Evolutionary conservation across 805 yeast genomes (phyloP).

Genomic region (Starmerella geochares): DNA sequence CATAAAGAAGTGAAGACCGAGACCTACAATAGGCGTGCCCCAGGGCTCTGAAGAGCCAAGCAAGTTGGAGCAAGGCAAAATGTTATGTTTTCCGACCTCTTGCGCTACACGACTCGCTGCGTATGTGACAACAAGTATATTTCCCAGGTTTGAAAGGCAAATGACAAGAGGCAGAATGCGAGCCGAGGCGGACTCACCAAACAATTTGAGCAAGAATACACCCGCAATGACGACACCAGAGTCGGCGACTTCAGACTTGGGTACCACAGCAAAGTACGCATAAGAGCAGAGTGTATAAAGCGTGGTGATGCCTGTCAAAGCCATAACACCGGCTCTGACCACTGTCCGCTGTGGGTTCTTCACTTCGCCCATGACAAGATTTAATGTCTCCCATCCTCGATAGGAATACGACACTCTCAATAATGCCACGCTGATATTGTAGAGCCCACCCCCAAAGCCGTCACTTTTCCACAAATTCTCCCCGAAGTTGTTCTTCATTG

Average conservation of each 20-base stretch:
- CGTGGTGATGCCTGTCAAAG: slow-evolving; percentile 43
- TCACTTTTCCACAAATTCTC: slow-evolving; percentile 35
- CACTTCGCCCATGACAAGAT: slow-evolving; percentile 51
- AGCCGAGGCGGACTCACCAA: slow-evolving; percentile 46
- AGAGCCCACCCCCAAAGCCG: slow-evolving; percentile 38
- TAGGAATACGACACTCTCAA: slow-evolving; percentile 53
- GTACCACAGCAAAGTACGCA: slow-evolving; percentile 48
- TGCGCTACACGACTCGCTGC: slow-evolving; percentile 52
- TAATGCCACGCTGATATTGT: slow-evolving; percentile 47
- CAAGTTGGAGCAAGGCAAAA: slow-evolving; percentile 42
- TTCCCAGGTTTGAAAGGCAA: slow-evolving; percentile 54
- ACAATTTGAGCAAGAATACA: slow-evolving; percentile 45
- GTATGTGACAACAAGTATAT: slow-evolving; percentile 53
- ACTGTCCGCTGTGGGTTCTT: slow-evolving; percentile 47
- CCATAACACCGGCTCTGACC: slow-evolving; percentile 51
- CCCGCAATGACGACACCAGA: slow-evolving; percentile 61
- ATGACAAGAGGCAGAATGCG: slow-evolving; percentile 46
- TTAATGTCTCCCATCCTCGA: slow-evolving; percentile 64
- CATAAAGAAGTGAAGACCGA: slow-evolving; percentile 46
- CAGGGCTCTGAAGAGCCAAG: slow-evolving; percentile 37
- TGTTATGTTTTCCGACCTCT: slow-evolving; percentile 43
- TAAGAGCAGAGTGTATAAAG: slow-evolving; percentile 48
- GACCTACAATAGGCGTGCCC: slow-evolving; percentile 37
- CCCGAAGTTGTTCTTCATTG: slow-evolving; percentile 32
- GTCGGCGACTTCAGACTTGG: slow-evolving; percentile 34